Percentiles rank a stretch among this genome's conserved stretches.
These are phyloP conservation scores for Ampelocalamus luodianensis DNA, from an alignment of 176 grass and related monocot genomes.

Conservation along the genomic window DNA sequence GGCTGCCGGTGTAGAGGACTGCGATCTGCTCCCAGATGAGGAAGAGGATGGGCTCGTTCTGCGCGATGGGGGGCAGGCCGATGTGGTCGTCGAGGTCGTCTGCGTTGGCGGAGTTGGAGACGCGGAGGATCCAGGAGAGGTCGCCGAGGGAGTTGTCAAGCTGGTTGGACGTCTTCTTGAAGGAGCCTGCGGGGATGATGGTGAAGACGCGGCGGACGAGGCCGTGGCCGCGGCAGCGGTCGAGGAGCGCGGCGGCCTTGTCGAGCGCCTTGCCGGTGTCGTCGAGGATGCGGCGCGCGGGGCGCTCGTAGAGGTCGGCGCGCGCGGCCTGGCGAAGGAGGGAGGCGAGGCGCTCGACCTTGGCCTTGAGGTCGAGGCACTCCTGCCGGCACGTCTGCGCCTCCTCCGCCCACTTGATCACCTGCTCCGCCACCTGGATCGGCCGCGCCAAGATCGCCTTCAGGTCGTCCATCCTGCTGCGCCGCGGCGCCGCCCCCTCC, in stretches of 20 bases:
- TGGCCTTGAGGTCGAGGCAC: slow-evolving; percentile 74
- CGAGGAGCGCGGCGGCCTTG: slow-evolving; percentile 56
- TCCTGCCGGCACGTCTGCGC: slow-evolving; percentile 65
- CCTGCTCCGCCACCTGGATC: slow-evolving; percentile 94
- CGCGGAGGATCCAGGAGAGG: slow-evolving; percentile 80
- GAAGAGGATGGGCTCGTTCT: slow-evolving; percentile 78
- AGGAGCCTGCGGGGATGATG: slow-evolving; percentile 70
- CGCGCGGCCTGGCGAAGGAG: slow-evolving; percentile 91
- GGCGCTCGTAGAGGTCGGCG: slow-evolving; percentile 90
- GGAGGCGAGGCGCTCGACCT: slow-evolving; percentile 69
- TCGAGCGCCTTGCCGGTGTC: slow-evolving; percentile 84
- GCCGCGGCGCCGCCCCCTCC: slow-evolving; percentile 4
- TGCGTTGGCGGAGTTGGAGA: slow-evolving; percentile 53
- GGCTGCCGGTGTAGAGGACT: slow-evolving; percentile 58
- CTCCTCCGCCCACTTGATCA: slow-evolving; percentile 83
- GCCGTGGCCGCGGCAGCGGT: slow-evolving; percentile 52
- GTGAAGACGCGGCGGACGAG: slow-evolving; percentile 58
- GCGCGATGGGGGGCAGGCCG: slow-evolving; percentile 72
- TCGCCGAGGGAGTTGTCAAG: slow-evolving; percentile 86
- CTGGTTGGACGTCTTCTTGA: slow-evolving; percentile 52
- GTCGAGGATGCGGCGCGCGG: slow-evolving; percentile 78
- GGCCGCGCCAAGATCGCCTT: slow-evolving; percentile 80
- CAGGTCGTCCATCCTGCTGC: slow-evolving; percentile 64
- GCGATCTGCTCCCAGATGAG: slow-evolving; percentile 85
- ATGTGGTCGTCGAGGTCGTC: slow-evolving; percentile 58